Evolutionary conservation across 331 rosid genomes (phyloP).

Genomic region (Arachis monticola): DNA sequence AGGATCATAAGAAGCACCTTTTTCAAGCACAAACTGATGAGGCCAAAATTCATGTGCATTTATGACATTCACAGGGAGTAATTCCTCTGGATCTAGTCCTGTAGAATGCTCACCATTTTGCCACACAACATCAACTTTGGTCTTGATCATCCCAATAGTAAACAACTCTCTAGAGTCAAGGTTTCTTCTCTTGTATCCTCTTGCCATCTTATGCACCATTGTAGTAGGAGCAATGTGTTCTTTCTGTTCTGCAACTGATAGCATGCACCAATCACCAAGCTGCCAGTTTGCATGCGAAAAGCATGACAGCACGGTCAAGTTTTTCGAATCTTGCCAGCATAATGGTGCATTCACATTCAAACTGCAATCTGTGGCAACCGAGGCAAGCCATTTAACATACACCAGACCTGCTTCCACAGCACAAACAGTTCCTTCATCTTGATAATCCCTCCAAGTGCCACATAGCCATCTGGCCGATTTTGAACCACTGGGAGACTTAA

Average conservation of each 20-base stretch:
- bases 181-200: too few species aligned
- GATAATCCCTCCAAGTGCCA: conserved; percentile 74
- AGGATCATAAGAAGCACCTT: too few species aligned
- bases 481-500: conserved; percentile 56
- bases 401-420: conserved; percentile 80
- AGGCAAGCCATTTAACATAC: conserved; percentile 78
- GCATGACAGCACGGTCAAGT: conserved; percentile 69
- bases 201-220: too few species aligned
- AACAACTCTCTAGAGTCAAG: too few species aligned
- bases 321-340: conserved; percentile 65
- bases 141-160: too few species aligned
- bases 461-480: conserved; percentile 80
- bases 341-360: conserved; percentile 58
- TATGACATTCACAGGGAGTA: too few species aligned
- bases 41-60: too few species aligned
- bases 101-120: too few species aligned
- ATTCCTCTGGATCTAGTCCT: too few species aligned
- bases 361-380: conserved; percentile 51
- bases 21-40: too few species aligned
- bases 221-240: not conserved
- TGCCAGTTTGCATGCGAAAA: conserved; percentile 83
- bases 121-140: too few species aligned
- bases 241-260: conserved; percentile 51
- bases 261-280: conserved; percentile 94
- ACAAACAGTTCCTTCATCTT: conserved; percentile 77